Evolutionary conservation across 129 eudicot genomes (phyloP).

Genomic region (carrot (Daucus carota)): DH1_v3.0 NC_030389.2:11366501-11367000

Average conservation of each 20-base stretch:
- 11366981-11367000: conserved; percentile 14
- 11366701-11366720: conserved; percentile 23
- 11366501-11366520: conserved; percentile 10
- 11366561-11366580: conserved; percentile 22
- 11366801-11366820: conserved; percentile 28
- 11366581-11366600: conserved; percentile 26
- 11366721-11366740: conserved; percentile 18
- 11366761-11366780: conserved; percentile 27
- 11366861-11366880: conserved; percentile 19
- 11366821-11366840: conserved; percentile 15
- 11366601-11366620: background rate
- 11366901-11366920: conserved; percentile 24
- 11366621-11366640: conserved; percentile 9
- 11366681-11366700: conserved; percentile 15
- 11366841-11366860: conserved; percentile 12
- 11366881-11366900: conserved; percentile 10
- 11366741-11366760: conserved; percentile 24
- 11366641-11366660: conserved; percentile 21
- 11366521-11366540: background rate
- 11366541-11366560: conserved; percentile 8
- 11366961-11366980: conserved; percentile 21
- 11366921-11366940: conserved; percentile 22
- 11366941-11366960: background rate
- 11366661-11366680: conserved; percentile 33
- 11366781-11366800: conserved; percentile 15